phyloP scores from a whole-genome alignment of 805 yeast genomes.

The Candida methanosorbosa region DNA sequence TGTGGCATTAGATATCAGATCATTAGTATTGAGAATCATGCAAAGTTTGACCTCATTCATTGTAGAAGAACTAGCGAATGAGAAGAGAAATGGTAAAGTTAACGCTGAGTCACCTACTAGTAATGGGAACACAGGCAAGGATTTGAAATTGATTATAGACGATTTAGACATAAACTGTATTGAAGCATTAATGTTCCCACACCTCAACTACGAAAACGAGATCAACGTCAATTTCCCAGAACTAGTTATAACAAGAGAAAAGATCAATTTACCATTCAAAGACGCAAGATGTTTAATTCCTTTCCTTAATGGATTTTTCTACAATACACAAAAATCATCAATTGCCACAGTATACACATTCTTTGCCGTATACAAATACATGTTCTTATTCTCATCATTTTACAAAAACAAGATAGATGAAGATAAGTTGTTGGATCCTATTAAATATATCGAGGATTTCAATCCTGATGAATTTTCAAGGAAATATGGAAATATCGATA shows the following conservation, averaged over 20 bases:
- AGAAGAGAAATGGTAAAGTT: not conserved
- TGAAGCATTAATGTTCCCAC: constrained; percentile 7
- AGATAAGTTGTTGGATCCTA: not conserved
- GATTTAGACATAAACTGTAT: constrained; percentile 9
- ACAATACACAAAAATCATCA: constrained; percentile 17
- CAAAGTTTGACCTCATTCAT: constrained; percentile 8
- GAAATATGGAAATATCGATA: constrained; percentile 11
- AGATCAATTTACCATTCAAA: constrained; percentile 7
- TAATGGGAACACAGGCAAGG: not conserved
- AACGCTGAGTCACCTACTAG: not conserved
- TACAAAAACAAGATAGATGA: constrained; percentile 5
- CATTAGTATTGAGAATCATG: constrained; percentile 11
- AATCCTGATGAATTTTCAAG: constrained; percentile 8
- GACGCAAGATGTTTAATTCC: constrained; percentile 12
- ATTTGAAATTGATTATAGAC: constrained; percentile 7
- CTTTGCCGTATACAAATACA: constrained; percentile 19
- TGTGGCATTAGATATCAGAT: constrained; percentile 16
- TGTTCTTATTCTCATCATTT: constrained; percentile 10
- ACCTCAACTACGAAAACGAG: not conserved
- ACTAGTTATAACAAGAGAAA: constrained; percentile 2
- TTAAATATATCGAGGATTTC: constrained; percentile 5
- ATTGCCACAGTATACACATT: constrained; percentile 19
- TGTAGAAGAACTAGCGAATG: constrained; percentile 4
- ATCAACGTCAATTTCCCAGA: not conserved
- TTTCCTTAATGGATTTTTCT: constrained; percentile 19